These are phyloP conservation scores for Sisymbrium altissimum DNA, from an alignment of 345 rosid genomes.

Conservation along the genomic window DNA sequence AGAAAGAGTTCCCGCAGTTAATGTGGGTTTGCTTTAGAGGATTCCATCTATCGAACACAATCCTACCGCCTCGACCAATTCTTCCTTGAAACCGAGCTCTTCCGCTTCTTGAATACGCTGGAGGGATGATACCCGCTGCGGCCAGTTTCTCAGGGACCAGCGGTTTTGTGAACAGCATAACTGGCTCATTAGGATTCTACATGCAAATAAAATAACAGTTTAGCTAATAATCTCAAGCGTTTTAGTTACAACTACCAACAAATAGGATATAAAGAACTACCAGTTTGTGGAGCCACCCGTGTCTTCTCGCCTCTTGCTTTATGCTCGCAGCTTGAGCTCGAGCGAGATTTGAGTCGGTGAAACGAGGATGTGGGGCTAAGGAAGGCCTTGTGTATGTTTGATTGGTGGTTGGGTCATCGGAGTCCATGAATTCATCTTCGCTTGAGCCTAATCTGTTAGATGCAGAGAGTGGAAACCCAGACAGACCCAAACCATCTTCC, in stretches of 20 bases:
- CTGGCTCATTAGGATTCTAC: conserved; percentile 87
- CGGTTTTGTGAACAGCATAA: conserved; percentile 79
- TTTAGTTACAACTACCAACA: background rate
- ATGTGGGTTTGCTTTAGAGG: conserved; percentile 66
- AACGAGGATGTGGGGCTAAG: conserved; percentile 41
- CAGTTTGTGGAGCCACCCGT: conserved; percentile 82
- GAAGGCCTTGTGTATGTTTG: conserved; percentile 44
- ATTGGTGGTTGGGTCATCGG: conserved; percentile 64
- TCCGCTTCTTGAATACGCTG: conserved; percentile 29
- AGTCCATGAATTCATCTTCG: conserved; percentile 82
- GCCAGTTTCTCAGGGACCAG: conserved; percentile 76
- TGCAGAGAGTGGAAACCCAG: conserved; percentile 54
- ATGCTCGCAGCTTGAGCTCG: conserved; percentile 42
- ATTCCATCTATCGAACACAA: conserved; percentile 91
- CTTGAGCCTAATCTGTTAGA: conserved; percentile 66
- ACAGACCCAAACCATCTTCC: conserved; percentile 64
- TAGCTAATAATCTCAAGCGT: background rate
- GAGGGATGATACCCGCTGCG: conserved; percentile 74
- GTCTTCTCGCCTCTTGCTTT: conserved; percentile 69
- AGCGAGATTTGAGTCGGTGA: conserved; percentile 40
- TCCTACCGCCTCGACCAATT: conserved; percentile 89
- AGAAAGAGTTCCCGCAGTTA: conserved; percentile 56
- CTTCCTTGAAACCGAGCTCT: conserved; percentile 68
- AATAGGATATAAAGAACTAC: conserved; percentile 23
- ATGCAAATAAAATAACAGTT: background rate